A percentile compares a stretch with the other conserved stretches of the same genome.
Conservation (phyloP, 73 alveolate genomes). For the Effrenium voratum region DNA sequence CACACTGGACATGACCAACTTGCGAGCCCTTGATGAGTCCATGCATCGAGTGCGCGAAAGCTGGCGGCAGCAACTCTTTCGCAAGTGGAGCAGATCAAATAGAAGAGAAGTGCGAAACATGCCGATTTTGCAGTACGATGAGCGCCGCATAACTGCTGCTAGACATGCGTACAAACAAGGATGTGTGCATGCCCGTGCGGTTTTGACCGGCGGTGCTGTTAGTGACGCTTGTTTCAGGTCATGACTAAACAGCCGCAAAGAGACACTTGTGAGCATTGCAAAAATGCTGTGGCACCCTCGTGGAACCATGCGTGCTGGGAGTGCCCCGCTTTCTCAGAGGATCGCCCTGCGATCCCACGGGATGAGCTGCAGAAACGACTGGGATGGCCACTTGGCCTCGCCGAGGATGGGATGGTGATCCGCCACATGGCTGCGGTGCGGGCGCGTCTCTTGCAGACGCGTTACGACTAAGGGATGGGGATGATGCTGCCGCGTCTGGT, state of each 20-base stretch:
- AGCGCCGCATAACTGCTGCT: background rate
- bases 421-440: slow-evolving; percentile 5
- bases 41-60: slow-evolving; percentile 18
- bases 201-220: slow-evolving; percentile 1
- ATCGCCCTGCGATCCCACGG: background rate
- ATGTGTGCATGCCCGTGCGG: background rate
- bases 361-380: background rate
- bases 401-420: background rate
- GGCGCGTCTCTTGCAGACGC: background rate
- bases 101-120: background rate
- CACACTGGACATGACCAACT: background rate
- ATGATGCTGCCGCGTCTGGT: slow-evolving; percentile 31
- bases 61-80: background rate
- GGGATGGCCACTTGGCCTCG: background rate
- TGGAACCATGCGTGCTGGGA: slow-evolving; percentile 37
- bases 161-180: background rate
- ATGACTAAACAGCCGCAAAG: background rate
- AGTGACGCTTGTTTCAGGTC: background rate
- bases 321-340: background rate
- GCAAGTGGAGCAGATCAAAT: background rate
- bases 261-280: background rate
- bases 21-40: background rate
- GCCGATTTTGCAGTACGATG: background rate
- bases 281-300: background rate
- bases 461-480: background rate